Evolutionary conservation across 1,284 basidiomycete species (phyloP).

Genomic region (Ustilago shanxiensis): DNA sequence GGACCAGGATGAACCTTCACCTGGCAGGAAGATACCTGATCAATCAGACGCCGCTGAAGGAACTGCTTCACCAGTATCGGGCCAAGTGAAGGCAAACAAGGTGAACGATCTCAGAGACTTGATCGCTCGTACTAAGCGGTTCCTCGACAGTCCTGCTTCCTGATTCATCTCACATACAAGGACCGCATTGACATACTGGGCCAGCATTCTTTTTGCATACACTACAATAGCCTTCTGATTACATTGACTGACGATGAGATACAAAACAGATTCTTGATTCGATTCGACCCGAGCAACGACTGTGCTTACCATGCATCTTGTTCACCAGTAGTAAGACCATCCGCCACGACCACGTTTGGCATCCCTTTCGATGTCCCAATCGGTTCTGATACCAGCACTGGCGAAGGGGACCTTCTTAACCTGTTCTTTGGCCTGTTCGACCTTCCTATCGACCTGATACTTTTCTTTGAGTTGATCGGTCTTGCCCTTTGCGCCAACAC

Average conservation of each 20-base stretch:
- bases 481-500: constrained; percentile 51
- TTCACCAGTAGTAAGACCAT: constrained; percentile 48
- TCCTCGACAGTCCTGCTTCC: constrained; percentile 24
- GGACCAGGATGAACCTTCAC: neutral
- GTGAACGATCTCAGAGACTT: constrained; percentile 25
- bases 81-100: constrained; percentile 6
- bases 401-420: constrained; percentile 59
- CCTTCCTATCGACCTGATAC: constrained; percentile 46
- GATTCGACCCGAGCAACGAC: neutral
- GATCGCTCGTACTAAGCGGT: constrained; percentile 30
- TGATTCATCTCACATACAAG: neutral
- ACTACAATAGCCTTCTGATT: neutral
- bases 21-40: constrained; percentile 11
- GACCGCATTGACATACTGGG: neutral
- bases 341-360: constrained; percentile 43
- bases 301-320: no score
- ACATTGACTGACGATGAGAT: neutral
- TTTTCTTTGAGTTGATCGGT: constrained; percentile 41
- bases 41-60: neutral
- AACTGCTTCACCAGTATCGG: neutral
- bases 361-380: constrained; percentile 54
- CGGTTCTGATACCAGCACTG: constrained; percentile 56
- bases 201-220: neutral
- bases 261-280: neutral
- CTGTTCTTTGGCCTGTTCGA: constrained; percentile 46